These are phyloP conservation scores for Syzygium jambos DNA, from an alignment of 345 rosid genomes.

Conservation along the genomic window DNA sequence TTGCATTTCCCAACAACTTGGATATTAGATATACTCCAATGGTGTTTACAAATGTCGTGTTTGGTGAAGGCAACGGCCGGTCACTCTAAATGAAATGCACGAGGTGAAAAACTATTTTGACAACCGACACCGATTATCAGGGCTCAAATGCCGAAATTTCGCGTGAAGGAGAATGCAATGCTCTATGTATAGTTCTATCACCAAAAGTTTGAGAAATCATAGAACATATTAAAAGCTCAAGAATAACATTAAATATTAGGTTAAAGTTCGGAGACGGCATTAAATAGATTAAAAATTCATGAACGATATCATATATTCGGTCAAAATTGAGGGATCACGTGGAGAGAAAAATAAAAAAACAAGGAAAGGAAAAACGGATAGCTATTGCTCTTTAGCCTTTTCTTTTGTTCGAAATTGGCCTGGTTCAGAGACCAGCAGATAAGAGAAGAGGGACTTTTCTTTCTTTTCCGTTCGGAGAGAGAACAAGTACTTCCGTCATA, in stretches of 20 bases:
- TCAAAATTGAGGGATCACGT: too few relatives aligned
- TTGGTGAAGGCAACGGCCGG: background rate
- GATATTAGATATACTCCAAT: background rate
- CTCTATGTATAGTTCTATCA: conserved; percentile 36
- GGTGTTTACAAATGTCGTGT: background rate
- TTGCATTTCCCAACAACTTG: background rate
- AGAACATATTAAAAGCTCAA: too few relatives aligned
- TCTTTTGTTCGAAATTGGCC: too few relatives aligned
- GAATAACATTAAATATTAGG: too few relatives aligned
- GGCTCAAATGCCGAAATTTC: conserved; percentile 54
- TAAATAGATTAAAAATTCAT: too few relatives aligned
- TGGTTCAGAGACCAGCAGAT: background rate
- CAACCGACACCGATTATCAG: conserved; percentile 2
- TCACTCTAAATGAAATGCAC: background rate
- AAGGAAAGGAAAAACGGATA: too few relatives aligned
- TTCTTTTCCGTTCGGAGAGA: background rate
- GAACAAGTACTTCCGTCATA: background rate
- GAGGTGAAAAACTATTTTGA: background rate
- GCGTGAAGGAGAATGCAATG: conserved; percentile 15
- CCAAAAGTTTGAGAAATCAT: too few relatives aligned
- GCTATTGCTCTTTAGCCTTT: too few relatives aligned
- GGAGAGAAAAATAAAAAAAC: too few relatives aligned
- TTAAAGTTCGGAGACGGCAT: too few relatives aligned
- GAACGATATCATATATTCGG: too few relatives aligned
- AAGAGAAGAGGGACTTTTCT: too few relatives aligned